Conservation (phyloP, 352 stramenopile species). For the Phytopythium sindhum region DNA sequence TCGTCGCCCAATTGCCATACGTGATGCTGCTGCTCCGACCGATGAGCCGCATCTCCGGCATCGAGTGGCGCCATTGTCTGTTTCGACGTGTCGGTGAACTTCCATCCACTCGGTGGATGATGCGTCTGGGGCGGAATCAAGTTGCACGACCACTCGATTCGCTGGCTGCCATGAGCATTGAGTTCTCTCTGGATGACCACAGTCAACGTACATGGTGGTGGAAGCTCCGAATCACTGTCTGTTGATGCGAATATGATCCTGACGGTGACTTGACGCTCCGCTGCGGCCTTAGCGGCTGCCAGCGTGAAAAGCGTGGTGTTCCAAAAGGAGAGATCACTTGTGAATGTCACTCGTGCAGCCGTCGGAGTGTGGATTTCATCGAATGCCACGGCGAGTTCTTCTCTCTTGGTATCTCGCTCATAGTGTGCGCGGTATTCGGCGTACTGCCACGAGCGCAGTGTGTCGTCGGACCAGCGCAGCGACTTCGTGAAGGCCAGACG, state of each 20-base stretch:
- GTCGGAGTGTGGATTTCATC: slow-evolving; percentile 20
- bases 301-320: slow-evolving; percentile 30
- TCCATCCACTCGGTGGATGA: slow-evolving; percentile 9
- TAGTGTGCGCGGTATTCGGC: slow-evolving; percentile 33
- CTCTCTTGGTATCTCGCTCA: slow-evolving; percentile 12
- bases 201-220: slow-evolving; percentile 22
- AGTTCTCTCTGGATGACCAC: slow-evolving; percentile 32
- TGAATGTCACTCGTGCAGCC: slow-evolving; percentile 31
- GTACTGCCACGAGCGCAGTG: slow-evolving; percentile 27
- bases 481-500: slow-evolving; percentile 19
- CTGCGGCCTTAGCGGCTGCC: slow-evolving; percentile 38
- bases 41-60: not conserved
- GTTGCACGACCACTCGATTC: slow-evolving; percentile 39
- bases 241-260: not conserved
- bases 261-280: slow-evolving; percentile 7
- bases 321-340: slow-evolving; percentile 25
- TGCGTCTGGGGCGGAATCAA: slow-evolving; percentile 7
- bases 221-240: not conserved
- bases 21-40: not conserved
- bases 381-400: not conserved
- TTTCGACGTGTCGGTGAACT: slow-evolving; percentile 2
- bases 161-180: slow-evolving; percentile 21
- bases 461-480: slow-evolving; percentile 2
- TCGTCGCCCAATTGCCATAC: slow-evolving; percentile 32
- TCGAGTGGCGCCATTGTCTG: slow-evolving; percentile 8